These are phyloP conservation scores for Trichoderma pleuroti DNA, from an alignment of 2,329 filamentous ascomycete species.

Conservation along the genomic window DNA sequence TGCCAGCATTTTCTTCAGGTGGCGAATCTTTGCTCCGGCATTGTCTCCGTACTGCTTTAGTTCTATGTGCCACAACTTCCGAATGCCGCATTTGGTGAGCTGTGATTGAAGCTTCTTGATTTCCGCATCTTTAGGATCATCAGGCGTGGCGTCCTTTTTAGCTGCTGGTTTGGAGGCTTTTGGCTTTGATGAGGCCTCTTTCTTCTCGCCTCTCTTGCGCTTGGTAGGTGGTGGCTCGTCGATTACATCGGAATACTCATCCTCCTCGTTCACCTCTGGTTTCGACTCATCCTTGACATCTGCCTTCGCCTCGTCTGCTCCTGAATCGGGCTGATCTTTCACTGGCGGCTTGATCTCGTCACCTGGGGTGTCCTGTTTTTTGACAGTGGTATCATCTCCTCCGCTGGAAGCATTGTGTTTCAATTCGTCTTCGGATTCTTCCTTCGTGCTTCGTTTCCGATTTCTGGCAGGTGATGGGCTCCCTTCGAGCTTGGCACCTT, in stretches of 20 bases:
- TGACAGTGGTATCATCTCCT: not conserved
- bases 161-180: constrained; percentile 28
- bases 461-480: constrained; percentile 11
- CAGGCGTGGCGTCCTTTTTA: constrained; percentile 32
- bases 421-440: constrained; percentile 17
- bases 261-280: constrained; percentile 32
- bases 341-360: constrained; percentile 1
- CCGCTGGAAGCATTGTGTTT: not conserved
- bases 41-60: constrained; percentile 71
- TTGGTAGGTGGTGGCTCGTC: constrained; percentile 66
- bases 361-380: constrained; percentile 18
- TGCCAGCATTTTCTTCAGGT: constrained; percentile 73
- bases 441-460: constrained; percentile 19
- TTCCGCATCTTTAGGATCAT: constrained; percentile 67
- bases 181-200: constrained; percentile 27
- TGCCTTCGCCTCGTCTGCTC: constrained; percentile 19
- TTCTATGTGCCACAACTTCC: constrained; percentile 87
- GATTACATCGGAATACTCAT: constrained; percentile 54
- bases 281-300: constrained; percentile 21
- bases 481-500: not conserved
- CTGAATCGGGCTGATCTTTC: not conserved
- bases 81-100: constrained; percentile 83
- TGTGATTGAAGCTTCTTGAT: constrained; percentile 86
- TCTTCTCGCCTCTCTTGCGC: constrained; percentile 49
- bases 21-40: constrained; percentile 72